These are phyloP conservation scores for Podospora sp. DNA, from an alignment of 495 filamentous ascomycete species.

Conservation along the genomic window DNA sequence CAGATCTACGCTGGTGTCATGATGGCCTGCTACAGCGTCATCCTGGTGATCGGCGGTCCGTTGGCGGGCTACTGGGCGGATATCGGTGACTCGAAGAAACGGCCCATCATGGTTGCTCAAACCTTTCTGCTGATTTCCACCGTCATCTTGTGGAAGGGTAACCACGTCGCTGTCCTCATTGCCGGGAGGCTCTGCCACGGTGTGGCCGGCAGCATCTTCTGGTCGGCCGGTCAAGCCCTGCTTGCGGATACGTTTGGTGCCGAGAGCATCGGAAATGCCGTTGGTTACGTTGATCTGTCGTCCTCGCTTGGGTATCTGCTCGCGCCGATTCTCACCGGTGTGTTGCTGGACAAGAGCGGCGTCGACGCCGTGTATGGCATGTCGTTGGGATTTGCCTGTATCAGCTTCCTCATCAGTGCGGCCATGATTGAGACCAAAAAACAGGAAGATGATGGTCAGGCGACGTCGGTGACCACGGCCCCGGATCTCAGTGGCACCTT, in stretches of 20 bases:
- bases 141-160: not conserved
- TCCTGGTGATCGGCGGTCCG: not conserved
- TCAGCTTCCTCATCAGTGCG: not conserved
- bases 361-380: not conserved
- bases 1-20: not conserved
- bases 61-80: not conserved
- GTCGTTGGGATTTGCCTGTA: not conserved
- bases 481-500: not conserved
- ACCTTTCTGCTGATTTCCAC: not conserved
- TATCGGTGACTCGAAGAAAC: not conserved
- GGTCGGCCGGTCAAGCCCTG: not conserved
- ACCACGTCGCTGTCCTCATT: not conserved
- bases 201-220: not conserved
- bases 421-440: not conserved
- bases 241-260: not conserved
- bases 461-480: not conserved
- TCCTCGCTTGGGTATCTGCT: not conserved
- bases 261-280: not conserved
- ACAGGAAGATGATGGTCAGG: not conserved
- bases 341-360: not conserved
- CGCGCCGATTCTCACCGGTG: not conserved
- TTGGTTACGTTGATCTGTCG: not conserved
- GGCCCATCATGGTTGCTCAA: not conserved
- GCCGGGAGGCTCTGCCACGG: not conserved
- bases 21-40: not conserved